Percentiles rank a stretch among this genome's conserved stretches.
Conservation (phyloP, 371 early-diverging fungal species). For the Ordospora pajunii region DNA sequence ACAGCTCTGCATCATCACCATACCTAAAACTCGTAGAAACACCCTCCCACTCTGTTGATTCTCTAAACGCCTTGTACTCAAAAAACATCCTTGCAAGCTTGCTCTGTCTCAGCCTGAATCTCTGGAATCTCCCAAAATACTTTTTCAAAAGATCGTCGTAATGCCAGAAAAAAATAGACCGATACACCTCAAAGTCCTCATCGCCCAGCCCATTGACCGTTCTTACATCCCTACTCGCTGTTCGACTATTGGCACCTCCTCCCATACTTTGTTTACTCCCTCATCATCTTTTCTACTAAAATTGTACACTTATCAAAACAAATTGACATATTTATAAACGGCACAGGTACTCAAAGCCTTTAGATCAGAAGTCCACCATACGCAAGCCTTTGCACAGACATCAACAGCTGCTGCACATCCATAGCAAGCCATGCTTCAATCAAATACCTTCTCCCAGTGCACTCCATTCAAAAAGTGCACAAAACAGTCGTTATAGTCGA, state of each 20-base stretch:
- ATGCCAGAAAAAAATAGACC: neutral
- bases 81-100: neutral
- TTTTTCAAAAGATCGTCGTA: constrained; percentile 1
- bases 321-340: neutral
- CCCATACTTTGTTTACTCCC: neutral
- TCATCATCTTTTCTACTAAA: neutral
- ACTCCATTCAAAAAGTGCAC: neutral
- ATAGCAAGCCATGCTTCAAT: too few species aligned
- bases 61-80: neutral
- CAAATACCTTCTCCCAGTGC: neutral
- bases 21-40: constrained; percentile 7
- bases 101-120: constrained; percentile 3
- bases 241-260: neutral
- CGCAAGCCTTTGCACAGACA: neutral
- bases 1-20: constrained; percentile 24
- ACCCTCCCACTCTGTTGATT: neutral
- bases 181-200: constrained; percentile 2
- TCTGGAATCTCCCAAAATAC: neutral
- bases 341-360: neutral
- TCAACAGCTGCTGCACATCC: too few species aligned
- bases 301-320: neutral
- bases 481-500: neutral
- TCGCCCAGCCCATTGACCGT: constrained; percentile 28
- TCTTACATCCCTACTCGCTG: neutral
- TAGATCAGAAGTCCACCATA: neutral